Evolutionary conservation across 352 stramenopile species (phyloP), one percentile per base, ranked within the genome.

Genomic region (Globisporangium uncinulatum): DNA sequence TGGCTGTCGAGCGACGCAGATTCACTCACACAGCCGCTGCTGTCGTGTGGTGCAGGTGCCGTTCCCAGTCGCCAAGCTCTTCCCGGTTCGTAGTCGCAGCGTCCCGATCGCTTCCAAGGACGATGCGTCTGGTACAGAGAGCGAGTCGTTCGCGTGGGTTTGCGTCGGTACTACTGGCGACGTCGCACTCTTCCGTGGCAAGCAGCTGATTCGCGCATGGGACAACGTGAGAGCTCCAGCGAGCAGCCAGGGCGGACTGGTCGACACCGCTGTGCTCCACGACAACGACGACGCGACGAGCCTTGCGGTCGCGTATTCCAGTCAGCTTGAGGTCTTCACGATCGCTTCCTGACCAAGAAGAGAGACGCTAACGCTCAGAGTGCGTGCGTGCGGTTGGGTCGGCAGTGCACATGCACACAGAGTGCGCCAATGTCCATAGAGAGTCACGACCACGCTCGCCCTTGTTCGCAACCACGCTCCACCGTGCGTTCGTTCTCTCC

Each of bases 11-110:
- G 10, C n/a, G 24, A 14, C 14, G 31, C 47, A 29, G 45, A 54
- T 17, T 37, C 6, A 17, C 43, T 36, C 4, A 17, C 6, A 17
- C 8, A 21, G 4, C 14, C 10, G n/a, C 21, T 7, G 13, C 8
- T 36, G 14, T 41, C 17, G 31, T 17, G 19, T 13, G 48, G 19
- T 44, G 4, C 51, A 78, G 54, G 63, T 76, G 19, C 39, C 62
- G 10, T 83, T 86, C 50, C 59, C 75, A 19, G 47, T 84, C 47
- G 45, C 61, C 7, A 84, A 76, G 51, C 31, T 82, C 11, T 59
- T 54, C 41, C 53, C 11, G 14, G 31, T 6, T 14, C 42, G 59
- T 1, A 32, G 14, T 29, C 24, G 24, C 36, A 63, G 73, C 7
- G 34, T 39, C 34, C 34, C 34, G 5, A 13, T 8, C 34, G 6